A percentile compares a stretch with the other conserved stretches of the same genome.
phyloP scores from a whole-genome alignment of 192 early-diverging fungal genomes.

The Podila clonocystis region DNA sequence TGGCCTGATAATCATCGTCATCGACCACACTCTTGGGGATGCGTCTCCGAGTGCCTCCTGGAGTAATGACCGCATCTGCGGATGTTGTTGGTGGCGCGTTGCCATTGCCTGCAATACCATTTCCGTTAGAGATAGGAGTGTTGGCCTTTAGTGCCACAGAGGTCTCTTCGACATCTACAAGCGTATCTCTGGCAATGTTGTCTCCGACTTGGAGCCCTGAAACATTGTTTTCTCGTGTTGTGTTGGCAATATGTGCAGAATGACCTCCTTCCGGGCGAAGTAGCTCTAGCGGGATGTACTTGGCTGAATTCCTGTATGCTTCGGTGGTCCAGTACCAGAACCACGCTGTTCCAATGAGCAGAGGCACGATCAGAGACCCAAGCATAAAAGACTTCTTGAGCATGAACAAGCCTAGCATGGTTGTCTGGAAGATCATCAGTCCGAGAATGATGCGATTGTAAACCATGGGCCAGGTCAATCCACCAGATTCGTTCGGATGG shows the following conservation, averaged over 20 bases:
- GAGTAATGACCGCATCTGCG: slow-evolving; percentile 12
- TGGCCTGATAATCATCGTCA: slow-evolving; percentile 70
- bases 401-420: slow-evolving; percentile 71
- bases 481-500: slow-evolving; percentile 77
- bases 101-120: background rate
- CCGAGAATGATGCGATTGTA: slow-evolving; percentile 74
- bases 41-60: slow-evolving; percentile 5
- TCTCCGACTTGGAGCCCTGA: background rate
- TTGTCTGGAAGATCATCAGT: slow-evolving; percentile 71
- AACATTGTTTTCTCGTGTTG: background rate
- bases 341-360: slow-evolving; percentile 56
- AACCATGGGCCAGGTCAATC: slow-evolving; percentile 77
- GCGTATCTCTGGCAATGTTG: background rate
- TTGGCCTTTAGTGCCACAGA: background rate
- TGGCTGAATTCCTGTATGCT: slow-evolving; percentile 53
- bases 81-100: background rate
- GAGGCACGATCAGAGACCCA: slow-evolving; percentile 53
- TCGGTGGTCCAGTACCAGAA: slow-evolving; percentile 57
- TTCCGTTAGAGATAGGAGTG: slow-evolving; percentile 1
- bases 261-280: slow-evolving; percentile 27
- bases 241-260: background rate
- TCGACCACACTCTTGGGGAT: slow-evolving; percentile 56
- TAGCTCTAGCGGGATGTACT: slow-evolving; percentile 58
- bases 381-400: slow-evolving; percentile 59
- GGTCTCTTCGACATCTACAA: background rate